Percentiles rank a stretch among this genome's conserved stretches.
These are phyloP conservation scores for Ulmus americana DNA, from an alignment of 331 rosid genomes.

Conservation along the genomic window DNA sequence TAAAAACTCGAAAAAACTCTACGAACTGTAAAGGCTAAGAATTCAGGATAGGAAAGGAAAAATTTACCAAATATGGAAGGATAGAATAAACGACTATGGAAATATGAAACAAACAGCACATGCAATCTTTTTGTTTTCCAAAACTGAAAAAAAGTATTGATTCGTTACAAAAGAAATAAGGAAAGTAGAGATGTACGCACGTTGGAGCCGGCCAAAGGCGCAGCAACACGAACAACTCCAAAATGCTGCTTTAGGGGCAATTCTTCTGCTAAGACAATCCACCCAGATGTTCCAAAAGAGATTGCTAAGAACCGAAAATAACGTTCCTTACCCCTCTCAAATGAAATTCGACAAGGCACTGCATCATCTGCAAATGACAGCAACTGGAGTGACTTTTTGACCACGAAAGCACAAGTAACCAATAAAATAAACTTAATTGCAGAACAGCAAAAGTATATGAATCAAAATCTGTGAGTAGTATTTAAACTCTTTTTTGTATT, in stretches of 20 bases:
- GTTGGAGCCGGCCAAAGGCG: slow-evolving; percentile 82
- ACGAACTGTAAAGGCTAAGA: neutral
- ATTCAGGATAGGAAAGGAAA: neutral
- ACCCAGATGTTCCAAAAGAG: slow-evolving; percentile 60
- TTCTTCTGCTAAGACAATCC: slow-evolving; percentile 75
- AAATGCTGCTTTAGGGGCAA: slow-evolving; percentile 53
- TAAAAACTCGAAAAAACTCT: neutral
- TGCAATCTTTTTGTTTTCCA: neutral
- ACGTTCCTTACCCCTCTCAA: slow-evolving; percentile 74
- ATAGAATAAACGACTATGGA: neutral
- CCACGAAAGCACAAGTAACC: neutral
- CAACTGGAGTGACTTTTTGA: slow-evolving; percentile 9
- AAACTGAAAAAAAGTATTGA: neutral
- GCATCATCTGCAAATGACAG: slow-evolving; percentile 52
- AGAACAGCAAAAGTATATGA: too few species aligned
- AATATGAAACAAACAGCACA: neutral
- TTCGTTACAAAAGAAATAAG: neutral
- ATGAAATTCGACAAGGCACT: slow-evolving; percentile 76
- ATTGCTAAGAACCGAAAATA: slow-evolving; percentile 59
- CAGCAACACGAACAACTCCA: slow-evolving; percentile 77
- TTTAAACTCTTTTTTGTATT: too few species aligned
- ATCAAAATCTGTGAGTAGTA: too few species aligned
- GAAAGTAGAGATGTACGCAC: slow-evolving; percentile 36
- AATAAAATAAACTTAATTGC: too few species aligned
- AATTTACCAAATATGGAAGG: neutral